Evolutionary conservation across 225 moss, liverwort and hornwort genomes (phyloP).

Genomic region (Antitrichia curtipendula): DNA sequence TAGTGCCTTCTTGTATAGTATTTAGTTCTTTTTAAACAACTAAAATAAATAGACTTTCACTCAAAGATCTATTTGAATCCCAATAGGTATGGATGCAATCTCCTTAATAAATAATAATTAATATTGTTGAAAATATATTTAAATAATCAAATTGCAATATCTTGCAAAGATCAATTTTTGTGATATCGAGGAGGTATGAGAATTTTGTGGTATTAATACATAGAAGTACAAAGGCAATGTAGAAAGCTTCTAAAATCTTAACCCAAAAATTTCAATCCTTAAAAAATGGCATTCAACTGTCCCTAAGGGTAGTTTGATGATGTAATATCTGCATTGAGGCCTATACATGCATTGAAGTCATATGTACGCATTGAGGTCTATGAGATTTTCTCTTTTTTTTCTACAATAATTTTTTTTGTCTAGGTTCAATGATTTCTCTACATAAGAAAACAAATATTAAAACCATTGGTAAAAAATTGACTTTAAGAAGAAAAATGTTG

Average conservation of each 20-base stretch:
- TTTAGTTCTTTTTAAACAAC: not conserved
- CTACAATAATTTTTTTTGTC: not conserved
- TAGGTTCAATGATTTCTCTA: not conserved
- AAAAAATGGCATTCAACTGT: not conserved
- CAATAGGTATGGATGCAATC: not conserved
- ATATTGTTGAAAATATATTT: too few relatives aligned
- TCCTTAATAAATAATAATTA: too few relatives aligned
- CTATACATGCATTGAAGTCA: too few relatives aligned
- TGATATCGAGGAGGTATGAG: not conserved
- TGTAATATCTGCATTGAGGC: not conserved
- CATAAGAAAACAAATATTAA: not conserved
- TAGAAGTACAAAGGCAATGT: not conserved
- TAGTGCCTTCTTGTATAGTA: rapidly evolving
- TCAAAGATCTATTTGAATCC: not conserved
- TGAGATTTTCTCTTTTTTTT: not conserved
- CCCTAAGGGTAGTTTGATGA: rapidly evolving
- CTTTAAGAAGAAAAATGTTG: not conserved
- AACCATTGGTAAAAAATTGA: not conserved
- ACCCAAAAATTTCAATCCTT: not conserved
- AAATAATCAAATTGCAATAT: not conserved
- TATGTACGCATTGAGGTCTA: not conserved
- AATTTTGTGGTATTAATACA: not conserved
- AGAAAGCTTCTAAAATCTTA: not conserved
- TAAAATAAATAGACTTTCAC: not conserved
- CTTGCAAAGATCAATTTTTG: not conserved